Evolutionary conservation across 148 eudicot species (phyloP).

Genomic region (Hydrangea macrophylla): DNA sequence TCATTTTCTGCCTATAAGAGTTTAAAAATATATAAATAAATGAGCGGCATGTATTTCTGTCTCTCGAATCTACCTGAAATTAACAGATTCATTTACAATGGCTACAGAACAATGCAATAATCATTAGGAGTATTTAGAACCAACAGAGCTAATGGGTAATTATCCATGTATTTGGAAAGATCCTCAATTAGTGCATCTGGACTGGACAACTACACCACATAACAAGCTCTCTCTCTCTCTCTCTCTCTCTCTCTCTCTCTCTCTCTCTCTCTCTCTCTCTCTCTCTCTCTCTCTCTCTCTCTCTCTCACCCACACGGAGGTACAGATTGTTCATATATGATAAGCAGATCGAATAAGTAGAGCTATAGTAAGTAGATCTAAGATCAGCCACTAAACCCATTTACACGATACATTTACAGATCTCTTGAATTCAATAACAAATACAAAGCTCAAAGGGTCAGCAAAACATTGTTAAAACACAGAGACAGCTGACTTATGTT

Average conservation of each 20-base stretch:
- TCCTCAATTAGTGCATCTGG: neutral
- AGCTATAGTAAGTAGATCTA: neutral
- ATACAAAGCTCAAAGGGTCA: neutral
- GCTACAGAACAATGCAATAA: no score
- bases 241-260: no score
- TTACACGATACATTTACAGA: neutral
- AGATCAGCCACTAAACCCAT: no score
- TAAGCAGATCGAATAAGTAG: neutral
- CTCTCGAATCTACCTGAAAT: neutral
- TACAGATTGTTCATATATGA: neutral
- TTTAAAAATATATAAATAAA: neutral
- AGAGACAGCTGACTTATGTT: neutral
- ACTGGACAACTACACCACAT: neutral
- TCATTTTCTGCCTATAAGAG: neutral
- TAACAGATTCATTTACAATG: neutral
- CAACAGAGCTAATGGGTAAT: neutral
- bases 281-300: no score
- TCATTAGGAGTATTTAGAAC: no score
- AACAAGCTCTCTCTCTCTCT: no score
- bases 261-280: no score
- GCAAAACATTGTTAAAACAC: no score
- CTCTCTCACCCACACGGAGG: neutral
- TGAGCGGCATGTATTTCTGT: neutral
- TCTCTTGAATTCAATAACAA: neutral
- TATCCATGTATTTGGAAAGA: neutral